Percentiles rank a stretch among this genome's conserved stretches.
Conservation (phyloP, 257 asterid genomes). For the Penstemon newberryi region DNA sequence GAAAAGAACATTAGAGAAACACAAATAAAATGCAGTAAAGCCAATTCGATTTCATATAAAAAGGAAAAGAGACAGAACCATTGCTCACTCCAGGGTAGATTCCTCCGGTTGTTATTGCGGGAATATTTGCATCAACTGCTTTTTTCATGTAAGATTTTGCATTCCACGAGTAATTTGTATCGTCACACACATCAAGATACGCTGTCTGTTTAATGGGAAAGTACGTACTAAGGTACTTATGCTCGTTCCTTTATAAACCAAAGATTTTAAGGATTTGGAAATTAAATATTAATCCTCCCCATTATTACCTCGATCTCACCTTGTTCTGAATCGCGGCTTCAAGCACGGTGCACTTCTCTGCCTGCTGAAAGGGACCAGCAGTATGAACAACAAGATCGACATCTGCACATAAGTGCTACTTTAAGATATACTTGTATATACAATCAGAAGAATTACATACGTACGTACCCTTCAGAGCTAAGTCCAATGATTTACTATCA, state of each 20-base stretch:
- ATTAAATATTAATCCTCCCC: slow-evolving; percentile 19
- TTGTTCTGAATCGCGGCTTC: slow-evolving; percentile 94
- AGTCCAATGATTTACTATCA: slow-evolving; percentile 52
- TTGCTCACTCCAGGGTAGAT: slow-evolving; percentile 99
- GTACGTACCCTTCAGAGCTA: slow-evolving; percentile 57
- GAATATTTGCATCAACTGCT: slow-evolving; percentile 72
- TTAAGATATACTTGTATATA: not conserved
- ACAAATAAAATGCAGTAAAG: not conserved
- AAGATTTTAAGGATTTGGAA: slow-evolving; percentile 13
- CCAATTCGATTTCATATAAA: slow-evolving; percentile 28
- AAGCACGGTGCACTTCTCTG: slow-evolving; percentile 70
- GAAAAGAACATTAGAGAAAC: slow-evolving; percentile 21
- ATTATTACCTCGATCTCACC: slow-evolving; percentile 93
- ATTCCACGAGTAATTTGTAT: slow-evolving; percentile 67
- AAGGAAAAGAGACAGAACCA: slow-evolving; percentile 53
- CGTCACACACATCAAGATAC: slow-evolving; percentile 93
- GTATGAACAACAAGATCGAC: slow-evolving; percentile 88
- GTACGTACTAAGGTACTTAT: slow-evolving; percentile 1
- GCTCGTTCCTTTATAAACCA: not conserved
- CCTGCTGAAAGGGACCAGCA: slow-evolving; percentile 97
- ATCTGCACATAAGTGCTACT: slow-evolving; percentile 41
- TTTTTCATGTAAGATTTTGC: slow-evolving; percentile 76
- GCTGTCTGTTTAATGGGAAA: slow-evolving; percentile 63
- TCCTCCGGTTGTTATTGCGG: slow-evolving; percentile 92
- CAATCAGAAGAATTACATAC: slow-evolving; percentile 37